A percentile compares a stretch with the other conserved stretches of the same genome.
Evolutionary conservation across 306 rosid genomes (phyloP).

Genomic region (Sicyos edulis): DNA sequence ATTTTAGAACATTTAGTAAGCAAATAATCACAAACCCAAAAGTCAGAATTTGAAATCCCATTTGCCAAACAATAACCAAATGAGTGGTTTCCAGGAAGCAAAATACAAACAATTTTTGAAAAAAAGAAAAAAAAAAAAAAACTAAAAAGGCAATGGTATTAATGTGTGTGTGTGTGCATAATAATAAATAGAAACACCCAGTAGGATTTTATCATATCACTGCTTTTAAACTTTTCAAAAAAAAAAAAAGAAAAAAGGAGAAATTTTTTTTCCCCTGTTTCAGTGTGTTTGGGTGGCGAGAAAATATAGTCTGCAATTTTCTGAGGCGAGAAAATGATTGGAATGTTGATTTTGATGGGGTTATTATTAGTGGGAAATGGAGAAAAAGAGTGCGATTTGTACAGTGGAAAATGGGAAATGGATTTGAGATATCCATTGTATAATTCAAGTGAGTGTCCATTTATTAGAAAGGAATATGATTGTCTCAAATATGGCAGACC

Average conservation of each 20-base stretch:
- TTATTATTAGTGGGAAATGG: not conserved
- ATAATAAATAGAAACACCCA: no score
- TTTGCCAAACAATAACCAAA: not conserved
- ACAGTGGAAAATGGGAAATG: conserved; percentile 49
- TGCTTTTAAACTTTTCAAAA: no score
- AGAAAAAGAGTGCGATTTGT: conserved; percentile 28
- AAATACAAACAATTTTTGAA: not conserved
- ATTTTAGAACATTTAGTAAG: no score
- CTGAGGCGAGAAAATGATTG: not conserved
- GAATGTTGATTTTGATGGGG: not conserved
- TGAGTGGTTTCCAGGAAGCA: not conserved
- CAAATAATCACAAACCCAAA: not conserved
- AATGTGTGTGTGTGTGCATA: no score
- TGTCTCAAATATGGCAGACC: conserved; percentile 50
- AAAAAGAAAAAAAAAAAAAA: no score
- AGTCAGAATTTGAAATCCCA: not conserved
- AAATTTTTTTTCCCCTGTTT: no score
- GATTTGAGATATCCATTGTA: conserved; percentile 54
- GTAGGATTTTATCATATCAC: no score
- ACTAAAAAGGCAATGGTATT: no score
- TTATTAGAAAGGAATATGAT: conserved; percentile 42
- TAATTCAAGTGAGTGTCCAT: conserved; percentile 43
- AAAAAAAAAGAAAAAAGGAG: no score
- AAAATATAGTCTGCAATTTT: no score
- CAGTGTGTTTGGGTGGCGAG: not conserved